Percentiles rank a stretch among this genome's conserved stretches.
Evolutionary conservation across 768 basidiomycete genomes (phyloP).

Genomic region (Russula dissimulans): DNA sequence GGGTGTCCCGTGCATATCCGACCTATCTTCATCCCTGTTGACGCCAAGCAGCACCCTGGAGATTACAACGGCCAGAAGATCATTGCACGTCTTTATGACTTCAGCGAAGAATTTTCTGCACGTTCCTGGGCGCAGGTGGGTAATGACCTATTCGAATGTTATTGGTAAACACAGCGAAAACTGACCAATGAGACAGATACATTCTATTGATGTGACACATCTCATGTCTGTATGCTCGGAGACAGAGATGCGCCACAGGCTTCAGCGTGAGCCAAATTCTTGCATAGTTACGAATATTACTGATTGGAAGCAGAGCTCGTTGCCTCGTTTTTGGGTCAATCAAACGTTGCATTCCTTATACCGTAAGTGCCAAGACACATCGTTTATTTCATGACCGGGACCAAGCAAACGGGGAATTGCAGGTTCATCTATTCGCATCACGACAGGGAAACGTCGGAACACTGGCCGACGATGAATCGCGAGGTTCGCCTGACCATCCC

Average conservation of each 20-base stretch:
- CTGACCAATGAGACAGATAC: constrained; percentile 4
- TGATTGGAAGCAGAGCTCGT: not conserved
- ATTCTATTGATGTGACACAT: not conserved
- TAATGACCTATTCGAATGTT: not conserved
- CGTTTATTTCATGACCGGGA: not conserved
- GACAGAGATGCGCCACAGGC: not conserved
- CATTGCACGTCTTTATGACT: not conserved
- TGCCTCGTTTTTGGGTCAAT: not conserved
- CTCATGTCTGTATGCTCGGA: not conserved
- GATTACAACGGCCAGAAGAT: not conserved
- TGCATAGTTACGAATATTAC: not conserved
- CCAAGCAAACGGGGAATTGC: not conserved
- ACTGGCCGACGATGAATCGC: constrained; percentile 2
- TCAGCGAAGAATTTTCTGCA: constrained; percentile 9
- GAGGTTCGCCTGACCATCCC: not conserved
- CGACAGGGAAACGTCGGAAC: not conserved
- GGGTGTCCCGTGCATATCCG: not conserved
- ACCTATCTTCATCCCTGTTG: not conserved
- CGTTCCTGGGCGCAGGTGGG: constrained; percentile 13
- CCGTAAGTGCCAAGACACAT: constrained; percentile 4
- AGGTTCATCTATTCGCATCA: constrained; percentile 17
- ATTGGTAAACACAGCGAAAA: not conserved
- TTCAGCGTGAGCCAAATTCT: not conserved
- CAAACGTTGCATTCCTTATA: constrained; percentile 4
- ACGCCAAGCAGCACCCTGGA: not conserved